Base-by-base conservation (phyloP, 257 asterid genomes). In the Gentiana macrophylla region DNA sequence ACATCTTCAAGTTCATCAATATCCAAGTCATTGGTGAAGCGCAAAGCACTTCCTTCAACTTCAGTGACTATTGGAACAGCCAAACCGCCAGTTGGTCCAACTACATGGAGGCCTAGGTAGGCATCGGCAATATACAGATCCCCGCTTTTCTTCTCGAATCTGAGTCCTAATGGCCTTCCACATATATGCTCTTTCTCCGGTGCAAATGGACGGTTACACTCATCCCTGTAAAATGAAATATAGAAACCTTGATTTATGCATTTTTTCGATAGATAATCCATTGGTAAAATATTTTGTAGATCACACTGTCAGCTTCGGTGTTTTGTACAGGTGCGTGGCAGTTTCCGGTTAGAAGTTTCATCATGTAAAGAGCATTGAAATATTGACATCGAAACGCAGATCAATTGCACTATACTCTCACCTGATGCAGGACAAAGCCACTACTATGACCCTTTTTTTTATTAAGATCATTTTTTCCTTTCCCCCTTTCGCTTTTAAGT, bases 101-200 rank as follows among this genome's bases (percentile, higher is more conserved):
- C 93, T 0, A 77, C 82, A 12, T 54, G 80, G 61, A 86, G 87
- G 67, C 95, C 93, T 32, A 80, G 67, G 67, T 82, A 82, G 43
- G 95, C 86, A 64, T 82, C 95, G 4, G 93, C 95, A 44, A 80
- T 74, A 70, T 85, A 85, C 35, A 85, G 83, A 61, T 85, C 74
- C 37, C 90, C 82, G 1, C 75, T 80, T 67, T 67, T 77, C 51
- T 50, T 51, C 52, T 80, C 80, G 61, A 86, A 86, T 9, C 74
- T 59, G 33, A 83, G 74, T 6, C 95, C 95, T 55, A 83, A 50
- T 11, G 90, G 94, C 72, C 95, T 69, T 52, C 94, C 90, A 15
- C 95, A 86, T 59, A 77, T n/a, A 50, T 83, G 86, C 77, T 80
- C 94, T 77, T 52, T 66, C 55, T 75, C 63, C 7, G 85, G 90